Evolutionary conservation across 140 eudicot species (phyloP).

Genomic region (Anethum foeniculum): DNA sequence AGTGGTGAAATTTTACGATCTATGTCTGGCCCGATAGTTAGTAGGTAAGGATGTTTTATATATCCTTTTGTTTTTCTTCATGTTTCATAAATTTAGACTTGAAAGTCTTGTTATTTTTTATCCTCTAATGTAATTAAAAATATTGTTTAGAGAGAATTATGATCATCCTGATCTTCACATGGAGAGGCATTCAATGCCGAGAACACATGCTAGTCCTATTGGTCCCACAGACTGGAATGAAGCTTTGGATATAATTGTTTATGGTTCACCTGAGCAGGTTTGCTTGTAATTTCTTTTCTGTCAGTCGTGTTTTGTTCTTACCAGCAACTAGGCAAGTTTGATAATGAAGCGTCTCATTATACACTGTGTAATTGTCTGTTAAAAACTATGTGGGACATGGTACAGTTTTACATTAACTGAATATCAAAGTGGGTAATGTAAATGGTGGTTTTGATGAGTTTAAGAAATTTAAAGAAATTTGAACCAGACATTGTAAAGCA

Average conservation of each 20-base stretch:
- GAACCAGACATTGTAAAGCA: neutral
- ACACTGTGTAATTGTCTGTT: neutral
- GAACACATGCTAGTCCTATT: slow-evolving; percentile 42
- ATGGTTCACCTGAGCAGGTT: slow-evolving; percentile 97
- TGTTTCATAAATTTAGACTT: neutral
- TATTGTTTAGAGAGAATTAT: slow-evolving; percentile 53
- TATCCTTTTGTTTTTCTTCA: neutral
- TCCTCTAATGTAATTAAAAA: neutral
- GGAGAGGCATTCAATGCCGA: slow-evolving; percentile 60
- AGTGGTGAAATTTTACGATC: slow-evolving; percentile 85
- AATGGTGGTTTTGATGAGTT: neutral
- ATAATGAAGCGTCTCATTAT: neutral
- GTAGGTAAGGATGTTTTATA: slow-evolving; percentile 37
- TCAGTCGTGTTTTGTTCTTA: neutral
- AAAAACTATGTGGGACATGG: neutral
- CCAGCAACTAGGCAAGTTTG: neutral
- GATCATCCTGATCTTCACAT: slow-evolving; percentile 53
- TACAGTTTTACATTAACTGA: neutral
- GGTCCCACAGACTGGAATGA: slow-evolving; percentile 98
- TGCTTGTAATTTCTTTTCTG: slow-evolving; percentile 4
- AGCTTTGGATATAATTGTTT: slow-evolving; percentile 76
- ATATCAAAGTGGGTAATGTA: neutral
- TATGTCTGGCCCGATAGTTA: slow-evolving; percentile 48
- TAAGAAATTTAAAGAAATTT: neutral
- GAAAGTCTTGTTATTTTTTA: neutral